These are phyloP conservation scores for Chaetomidium leptoderma DNA, from an alignment of 495 filamentous ascomycete species.

Conservation along the genomic window DNA sequence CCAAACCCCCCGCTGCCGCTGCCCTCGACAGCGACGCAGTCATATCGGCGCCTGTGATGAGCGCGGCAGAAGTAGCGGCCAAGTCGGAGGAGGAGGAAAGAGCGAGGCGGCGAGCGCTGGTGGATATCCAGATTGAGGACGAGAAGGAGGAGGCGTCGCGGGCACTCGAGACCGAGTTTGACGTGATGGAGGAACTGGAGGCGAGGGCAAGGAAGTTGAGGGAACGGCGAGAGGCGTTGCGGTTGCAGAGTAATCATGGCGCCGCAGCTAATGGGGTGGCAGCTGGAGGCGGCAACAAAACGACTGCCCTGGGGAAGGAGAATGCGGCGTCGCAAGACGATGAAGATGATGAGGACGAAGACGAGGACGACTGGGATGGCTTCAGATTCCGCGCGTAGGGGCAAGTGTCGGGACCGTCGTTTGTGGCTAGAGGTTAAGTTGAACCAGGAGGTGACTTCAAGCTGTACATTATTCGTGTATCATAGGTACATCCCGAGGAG, in stretches of 20 bases:
- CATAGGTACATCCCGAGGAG: too few species aligned
- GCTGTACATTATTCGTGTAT: slow-evolving; percentile 18
- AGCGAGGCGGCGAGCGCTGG: slow-evolving; percentile 56
- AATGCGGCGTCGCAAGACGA: slow-evolving; percentile 30
- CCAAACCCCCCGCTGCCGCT: slow-evolving; percentile 15
- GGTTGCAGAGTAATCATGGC: slow-evolving; percentile 30
- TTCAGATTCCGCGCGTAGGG: slow-evolving; percentile 56
- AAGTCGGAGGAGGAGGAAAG: slow-evolving; percentile 58
- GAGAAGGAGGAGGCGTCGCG: slow-evolving; percentile 83
- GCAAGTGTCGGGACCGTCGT: not conserved
- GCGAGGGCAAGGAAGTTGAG: slow-evolving; percentile 71
- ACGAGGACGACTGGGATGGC: slow-evolving; percentile 62
- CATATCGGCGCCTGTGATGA: slow-evolving; percentile 67
- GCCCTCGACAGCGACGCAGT: slow-evolving; percentile 44
- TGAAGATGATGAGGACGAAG: slow-evolving; percentile 52
- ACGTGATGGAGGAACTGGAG: slow-evolving; percentile 90
- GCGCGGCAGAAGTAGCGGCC: slow-evolving; percentile 67
- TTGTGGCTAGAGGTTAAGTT: too few species aligned
- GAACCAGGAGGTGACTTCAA: too few species aligned
- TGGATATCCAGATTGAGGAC: slow-evolving; percentile 56
- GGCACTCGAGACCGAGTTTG: slow-evolving; percentile 81
- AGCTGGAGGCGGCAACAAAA: slow-evolving; percentile 19
- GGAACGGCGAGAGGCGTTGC: slow-evolving; percentile 56
- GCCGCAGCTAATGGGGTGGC: not conserved
- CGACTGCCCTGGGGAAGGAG: slow-evolving; percentile 31